These are phyloP conservation scores for Tylopilus sp. DNA, from an alignment of 768 basidiomycete species.

Conservation along the genomic window DNA sequence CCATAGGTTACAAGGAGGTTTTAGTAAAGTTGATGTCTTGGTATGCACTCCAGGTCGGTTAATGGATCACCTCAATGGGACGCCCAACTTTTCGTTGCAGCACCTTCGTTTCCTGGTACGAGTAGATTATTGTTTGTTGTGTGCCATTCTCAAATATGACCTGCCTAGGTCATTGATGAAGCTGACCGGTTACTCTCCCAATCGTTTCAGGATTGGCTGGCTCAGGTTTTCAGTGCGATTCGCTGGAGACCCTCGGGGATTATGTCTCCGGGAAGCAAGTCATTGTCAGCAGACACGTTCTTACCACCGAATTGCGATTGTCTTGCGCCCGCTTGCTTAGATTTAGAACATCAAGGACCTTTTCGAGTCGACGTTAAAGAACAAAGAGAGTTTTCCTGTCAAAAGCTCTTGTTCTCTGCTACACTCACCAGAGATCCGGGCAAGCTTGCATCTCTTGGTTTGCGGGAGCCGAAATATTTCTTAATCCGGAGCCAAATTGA, in stretches of 20 bases:
- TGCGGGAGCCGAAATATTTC: conserved; percentile 83
- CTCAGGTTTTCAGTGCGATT: conserved; percentile 76
- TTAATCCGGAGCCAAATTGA: conserved; percentile 61
- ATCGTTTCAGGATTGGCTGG: conserved; percentile 95
- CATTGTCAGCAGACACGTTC: conserved; percentile 5
- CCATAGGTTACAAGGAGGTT: conserved; percentile 72
- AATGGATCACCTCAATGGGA: conserved; percentile 89
- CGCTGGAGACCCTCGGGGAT: conserved; percentile 34
- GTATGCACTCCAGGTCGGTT: conserved; percentile 95
- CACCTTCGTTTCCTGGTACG: conserved; percentile 92
- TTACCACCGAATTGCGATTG: conserved; percentile 34
- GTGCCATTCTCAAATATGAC: not conserved
- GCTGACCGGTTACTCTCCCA: conserved; percentile 94
- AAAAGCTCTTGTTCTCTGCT: conserved; percentile 94
- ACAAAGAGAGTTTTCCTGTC: conserved; percentile 63
- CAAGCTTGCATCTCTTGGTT: conserved; percentile 79
- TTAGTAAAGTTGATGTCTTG: conserved; percentile 88
- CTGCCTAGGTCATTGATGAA: conserved; percentile 85
- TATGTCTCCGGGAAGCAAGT: not conserved
- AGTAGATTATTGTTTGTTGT: conserved; percentile 5
- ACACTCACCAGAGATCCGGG: conserved; percentile 93
- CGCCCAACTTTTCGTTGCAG: conserved; percentile 87
- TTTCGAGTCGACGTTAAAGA: conserved; percentile 55
- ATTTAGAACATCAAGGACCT: conserved; percentile 12
- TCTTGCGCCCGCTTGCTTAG: conserved; percentile 58